These are phyloP conservation scores for Coniella lustricola DNA, from an alignment of 2,329 filamentous ascomycete species.

Conservation along the genomic window DNA sequence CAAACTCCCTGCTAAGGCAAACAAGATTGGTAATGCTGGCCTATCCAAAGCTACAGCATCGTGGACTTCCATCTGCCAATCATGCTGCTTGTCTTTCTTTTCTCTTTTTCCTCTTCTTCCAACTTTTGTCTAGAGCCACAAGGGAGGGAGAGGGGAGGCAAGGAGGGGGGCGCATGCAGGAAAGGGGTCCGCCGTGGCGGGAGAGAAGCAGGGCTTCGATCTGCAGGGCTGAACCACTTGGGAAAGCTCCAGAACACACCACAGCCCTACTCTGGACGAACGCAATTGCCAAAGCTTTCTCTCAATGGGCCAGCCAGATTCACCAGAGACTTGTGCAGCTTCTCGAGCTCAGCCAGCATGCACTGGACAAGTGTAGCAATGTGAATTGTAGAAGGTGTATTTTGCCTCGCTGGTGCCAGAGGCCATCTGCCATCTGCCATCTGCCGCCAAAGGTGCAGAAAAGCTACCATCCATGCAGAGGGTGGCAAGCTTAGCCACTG, in stretches of 20 bases:
- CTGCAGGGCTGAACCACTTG: slow-evolving; percentile 1
- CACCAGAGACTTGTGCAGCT: neutral
- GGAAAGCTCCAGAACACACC: neutral
- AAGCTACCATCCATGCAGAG: slow-evolving; percentile 1
- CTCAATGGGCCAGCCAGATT: neutral
- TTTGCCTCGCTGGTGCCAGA: neutral
- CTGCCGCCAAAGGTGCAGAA: neutral
- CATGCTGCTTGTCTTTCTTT: no score
- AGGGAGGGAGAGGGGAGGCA: neutral
- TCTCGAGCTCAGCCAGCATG: neutral
- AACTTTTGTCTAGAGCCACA: neutral
- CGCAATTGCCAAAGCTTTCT: no score
- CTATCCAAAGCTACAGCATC: no score
- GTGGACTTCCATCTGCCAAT: no score
- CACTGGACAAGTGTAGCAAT: neutral
- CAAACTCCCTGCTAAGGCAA: no score
- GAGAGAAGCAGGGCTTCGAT: neutral
- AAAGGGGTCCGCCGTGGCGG: neutral
- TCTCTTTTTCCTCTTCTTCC: neutral
- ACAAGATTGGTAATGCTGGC: no score
- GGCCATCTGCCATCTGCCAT: no score
- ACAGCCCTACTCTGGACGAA: neutral
- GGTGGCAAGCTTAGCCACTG: neutral
- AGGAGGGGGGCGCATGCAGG: neutral
- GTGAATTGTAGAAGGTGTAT: neutral